Conservation (phyloP, 345 rosid genomes). For the Alliaria petiolata region DNA sequence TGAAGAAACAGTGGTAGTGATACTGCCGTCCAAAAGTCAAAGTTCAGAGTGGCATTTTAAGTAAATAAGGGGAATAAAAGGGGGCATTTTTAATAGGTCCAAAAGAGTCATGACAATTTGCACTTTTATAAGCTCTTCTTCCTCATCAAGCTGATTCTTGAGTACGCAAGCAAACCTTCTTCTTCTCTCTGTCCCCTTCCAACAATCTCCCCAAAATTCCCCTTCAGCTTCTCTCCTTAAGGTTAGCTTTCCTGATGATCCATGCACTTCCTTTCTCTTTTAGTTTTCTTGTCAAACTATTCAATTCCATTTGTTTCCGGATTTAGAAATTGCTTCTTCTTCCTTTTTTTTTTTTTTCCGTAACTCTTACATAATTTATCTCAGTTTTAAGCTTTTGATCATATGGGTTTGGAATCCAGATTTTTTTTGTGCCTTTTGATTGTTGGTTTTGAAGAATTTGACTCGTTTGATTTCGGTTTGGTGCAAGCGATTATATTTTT, state of each 20-base stretch:
- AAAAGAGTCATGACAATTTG: slow-evolving; percentile 26
- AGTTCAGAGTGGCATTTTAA: slow-evolving; percentile 12
- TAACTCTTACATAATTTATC: background rate
- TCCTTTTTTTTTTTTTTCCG: background rate
- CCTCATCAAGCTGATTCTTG: slow-evolving; percentile 23
- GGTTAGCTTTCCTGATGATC: slow-evolving; percentile 25
- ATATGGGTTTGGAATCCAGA: background rate
- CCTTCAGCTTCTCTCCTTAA: slow-evolving; percentile 7
- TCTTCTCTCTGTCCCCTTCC: slow-evolving; percentile 15
- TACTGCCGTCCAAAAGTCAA: slow-evolving; percentile 25
- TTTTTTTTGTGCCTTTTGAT: background rate
- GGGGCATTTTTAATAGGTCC: background rate
- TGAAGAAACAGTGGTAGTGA: background rate
- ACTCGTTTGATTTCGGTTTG: too few species aligned
- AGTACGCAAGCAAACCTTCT: slow-evolving; percentile 18
- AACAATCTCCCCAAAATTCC: background rate
- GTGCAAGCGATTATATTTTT: background rate
- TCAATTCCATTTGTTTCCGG: background rate
- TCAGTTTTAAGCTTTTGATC: slow-evolving; percentile 1
- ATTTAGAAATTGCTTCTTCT: background rate
- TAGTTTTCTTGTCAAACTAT: background rate
- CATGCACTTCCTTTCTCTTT: background rate
- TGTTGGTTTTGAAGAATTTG: slow-evolving; percentile 8
- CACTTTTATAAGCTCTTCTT: slow-evolving; percentile 21
- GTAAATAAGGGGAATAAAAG: background rate